Percentiles rank a stretch among this genome's conserved stretches.
phyloP scores from a whole-genome alignment of 2,329 filamentous ascomycete genomes.

The Aspergillus transmontanensis region DNA sequence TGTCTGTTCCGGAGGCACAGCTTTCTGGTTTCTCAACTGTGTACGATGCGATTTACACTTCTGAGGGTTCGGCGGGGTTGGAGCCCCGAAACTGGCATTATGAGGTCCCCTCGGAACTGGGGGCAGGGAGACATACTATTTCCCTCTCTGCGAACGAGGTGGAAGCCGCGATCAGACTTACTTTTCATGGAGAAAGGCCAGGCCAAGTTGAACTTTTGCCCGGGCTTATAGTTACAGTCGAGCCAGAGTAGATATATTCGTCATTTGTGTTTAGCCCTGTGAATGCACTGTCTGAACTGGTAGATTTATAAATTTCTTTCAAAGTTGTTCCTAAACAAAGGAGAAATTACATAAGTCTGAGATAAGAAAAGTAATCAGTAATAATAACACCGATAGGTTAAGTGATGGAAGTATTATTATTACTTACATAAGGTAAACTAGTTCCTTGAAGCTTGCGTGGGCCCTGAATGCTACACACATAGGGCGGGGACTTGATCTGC shows the following conservation, averaged over 20 bases:
- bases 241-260: background rate
- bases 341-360: too few relatives aligned
- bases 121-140: background rate
- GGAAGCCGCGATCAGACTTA: background rate
- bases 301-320: too few relatives aligned
- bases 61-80: background rate
- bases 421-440: too few relatives aligned
- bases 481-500: too few relatives aligned
- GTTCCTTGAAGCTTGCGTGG: too few relatives aligned
- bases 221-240: background rate
- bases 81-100: background rate
- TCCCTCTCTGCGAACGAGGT: background rate
- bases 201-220: background rate
- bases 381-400: too few relatives aligned
- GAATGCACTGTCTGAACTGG: background rate
- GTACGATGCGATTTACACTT: background rate
- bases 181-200: background rate
- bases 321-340: too few relatives aligned
- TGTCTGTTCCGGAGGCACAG: background rate
- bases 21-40: background rate
- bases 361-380: too few relatives aligned
- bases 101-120: background rate
- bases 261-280: background rate
- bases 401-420: too few relatives aligned
- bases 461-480: too few relatives aligned